Evolutionary conservation across 1,284 basidiomycete genomes (phyloP).

Genomic region (Irpex sp.): DNA sequence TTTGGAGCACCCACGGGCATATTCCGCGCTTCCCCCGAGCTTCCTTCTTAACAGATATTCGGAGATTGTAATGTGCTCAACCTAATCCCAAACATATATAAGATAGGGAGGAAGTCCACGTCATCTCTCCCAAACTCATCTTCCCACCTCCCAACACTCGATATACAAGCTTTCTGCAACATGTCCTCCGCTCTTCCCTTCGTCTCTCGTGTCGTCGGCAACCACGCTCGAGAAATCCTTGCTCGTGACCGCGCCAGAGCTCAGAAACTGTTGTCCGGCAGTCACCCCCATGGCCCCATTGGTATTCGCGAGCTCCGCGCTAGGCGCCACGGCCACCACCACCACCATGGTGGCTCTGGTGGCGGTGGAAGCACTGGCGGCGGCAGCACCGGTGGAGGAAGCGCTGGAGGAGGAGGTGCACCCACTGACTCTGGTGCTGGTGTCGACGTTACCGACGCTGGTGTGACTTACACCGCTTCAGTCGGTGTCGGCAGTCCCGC

Average conservation of each 20-base stretch:
- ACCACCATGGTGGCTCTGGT: slow-evolving; percentile 22
- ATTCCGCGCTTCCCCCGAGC: neutral
- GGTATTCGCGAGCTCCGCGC: slow-evolving; percentile 25
- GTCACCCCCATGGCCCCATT: slow-evolving; percentile 49
- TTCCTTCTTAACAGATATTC: neutral
- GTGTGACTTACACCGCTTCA: slow-evolving; percentile 48
- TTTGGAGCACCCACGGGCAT: neutral
- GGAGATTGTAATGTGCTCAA: neutral
- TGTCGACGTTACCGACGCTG: slow-evolving; percentile 53
- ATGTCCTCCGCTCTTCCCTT: slow-evolving; percentile 37
- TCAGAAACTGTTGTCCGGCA: slow-evolving; percentile 45
- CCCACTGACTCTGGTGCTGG: slow-evolving; percentile 23
- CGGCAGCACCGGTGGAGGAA: slow-evolving; percentile 17
- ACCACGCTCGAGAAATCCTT: slow-evolving; percentile 44
- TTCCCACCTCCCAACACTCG: neutral
- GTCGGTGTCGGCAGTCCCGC: slow-evolving; percentile 59
- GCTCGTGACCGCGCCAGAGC: slow-evolving; percentile 51
- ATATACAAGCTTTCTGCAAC: neutral
- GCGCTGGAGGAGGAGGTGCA: slow-evolving; percentile 5
- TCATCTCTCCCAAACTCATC: neutral
- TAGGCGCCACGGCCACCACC: slow-evolving; percentile 24
- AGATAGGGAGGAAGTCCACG: neutral
- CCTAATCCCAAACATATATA: neutral
- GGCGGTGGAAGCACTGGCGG: slow-evolving; percentile 14
- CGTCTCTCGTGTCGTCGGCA: slow-evolving; percentile 34